phyloP scores from a whole-genome alignment of 2,329 filamentous ascomycete genomes.

The Exophiala bonariae region DNA sequence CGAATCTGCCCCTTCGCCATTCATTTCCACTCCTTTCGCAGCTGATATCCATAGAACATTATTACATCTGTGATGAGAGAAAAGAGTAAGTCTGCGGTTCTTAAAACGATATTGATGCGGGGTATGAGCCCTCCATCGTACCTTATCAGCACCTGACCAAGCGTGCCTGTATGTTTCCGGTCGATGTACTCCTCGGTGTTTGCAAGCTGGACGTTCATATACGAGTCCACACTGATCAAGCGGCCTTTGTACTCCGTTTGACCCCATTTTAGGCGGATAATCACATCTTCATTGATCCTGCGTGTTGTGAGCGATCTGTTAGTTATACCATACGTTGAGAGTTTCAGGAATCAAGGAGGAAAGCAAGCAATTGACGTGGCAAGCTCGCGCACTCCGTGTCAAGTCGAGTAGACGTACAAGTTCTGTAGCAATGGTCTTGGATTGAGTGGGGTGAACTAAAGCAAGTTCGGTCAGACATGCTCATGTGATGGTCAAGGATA shows the following conservation, averaged over 20 bases:
- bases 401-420: constrained; percentile 60
- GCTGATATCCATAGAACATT: constrained; percentile 91
- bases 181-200: constrained; percentile 91
- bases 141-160: constrained; percentile 93
- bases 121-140: constrained; percentile 41
- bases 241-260: constrained; percentile 95
- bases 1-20: constrained; percentile 26
- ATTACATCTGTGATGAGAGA: constrained; percentile 63
- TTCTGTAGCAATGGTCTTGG: constrained; percentile 94
- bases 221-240: constrained; percentile 90
- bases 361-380: constrained; percentile 17
- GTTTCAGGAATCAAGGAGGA: not conserved
- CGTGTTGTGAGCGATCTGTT: constrained; percentile 8
- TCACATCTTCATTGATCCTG: constrained; percentile 84
- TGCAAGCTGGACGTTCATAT: constrained; percentile 97
- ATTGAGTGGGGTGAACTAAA: constrained; percentile 86
- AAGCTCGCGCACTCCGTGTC: not conserved
- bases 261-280: constrained; percentile 95
- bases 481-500: not conserved
- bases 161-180: constrained; percentile 76
- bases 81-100: not conserved
- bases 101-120: not conserved
- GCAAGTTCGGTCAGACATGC: not conserved
- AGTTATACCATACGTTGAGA: constrained; percentile 8
- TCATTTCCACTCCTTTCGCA: constrained; percentile 53